These are phyloP conservation scores for Neurospora discreta DNA, from an alignment of 495 filamentous ascomycete species.

Conservation along the genomic window DNA sequence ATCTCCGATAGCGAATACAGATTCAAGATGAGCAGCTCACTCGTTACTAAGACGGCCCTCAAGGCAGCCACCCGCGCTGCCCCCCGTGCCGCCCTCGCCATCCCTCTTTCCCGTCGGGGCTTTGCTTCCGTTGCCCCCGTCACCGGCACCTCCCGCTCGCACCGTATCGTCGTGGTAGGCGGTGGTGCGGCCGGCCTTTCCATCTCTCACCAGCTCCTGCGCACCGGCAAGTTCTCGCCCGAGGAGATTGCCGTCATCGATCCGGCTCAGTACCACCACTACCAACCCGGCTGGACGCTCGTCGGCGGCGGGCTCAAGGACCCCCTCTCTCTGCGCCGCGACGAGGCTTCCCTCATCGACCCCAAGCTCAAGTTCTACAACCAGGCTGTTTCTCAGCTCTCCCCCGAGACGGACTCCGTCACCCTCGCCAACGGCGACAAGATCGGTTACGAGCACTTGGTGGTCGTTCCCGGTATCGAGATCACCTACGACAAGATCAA, in stretches of 20 bases:
- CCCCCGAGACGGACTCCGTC: constrained; percentile 47
- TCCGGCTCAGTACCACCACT: constrained; percentile 53
- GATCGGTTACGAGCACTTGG: constrained; percentile 51
- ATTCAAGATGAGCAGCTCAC: not conserved
- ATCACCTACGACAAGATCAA: constrained; percentile 45
- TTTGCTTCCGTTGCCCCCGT: constrained; percentile 24
- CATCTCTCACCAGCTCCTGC: constrained; percentile 53
- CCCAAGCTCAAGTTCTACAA: constrained; percentile 53
- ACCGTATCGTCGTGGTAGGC: constrained; percentile 55
- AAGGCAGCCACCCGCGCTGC: not conserved
- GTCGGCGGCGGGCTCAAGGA: constrained; percentile 52
- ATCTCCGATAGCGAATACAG: not conserved
- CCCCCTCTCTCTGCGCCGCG: constrained; percentile 41
- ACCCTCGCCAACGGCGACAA: constrained; percentile 47
- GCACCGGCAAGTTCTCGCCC: constrained; percentile 39
- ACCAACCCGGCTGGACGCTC: constrained; percentile 63
- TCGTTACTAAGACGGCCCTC: not conserved
- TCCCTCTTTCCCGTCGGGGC: not conserved
- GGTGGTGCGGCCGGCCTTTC: constrained; percentile 51
- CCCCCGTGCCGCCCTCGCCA: not conserved
- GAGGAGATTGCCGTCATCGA: constrained; percentile 60
- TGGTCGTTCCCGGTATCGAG: constrained; percentile 52
- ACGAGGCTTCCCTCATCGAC: constrained; percentile 42
- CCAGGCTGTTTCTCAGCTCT: constrained; percentile 37
- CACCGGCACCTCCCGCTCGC: constrained; percentile 21